These are phyloP conservation scores for Phytophthora rubi DNA, from an alignment of 352 stramenopile genomes.

Conservation along the genomic window DNA sequence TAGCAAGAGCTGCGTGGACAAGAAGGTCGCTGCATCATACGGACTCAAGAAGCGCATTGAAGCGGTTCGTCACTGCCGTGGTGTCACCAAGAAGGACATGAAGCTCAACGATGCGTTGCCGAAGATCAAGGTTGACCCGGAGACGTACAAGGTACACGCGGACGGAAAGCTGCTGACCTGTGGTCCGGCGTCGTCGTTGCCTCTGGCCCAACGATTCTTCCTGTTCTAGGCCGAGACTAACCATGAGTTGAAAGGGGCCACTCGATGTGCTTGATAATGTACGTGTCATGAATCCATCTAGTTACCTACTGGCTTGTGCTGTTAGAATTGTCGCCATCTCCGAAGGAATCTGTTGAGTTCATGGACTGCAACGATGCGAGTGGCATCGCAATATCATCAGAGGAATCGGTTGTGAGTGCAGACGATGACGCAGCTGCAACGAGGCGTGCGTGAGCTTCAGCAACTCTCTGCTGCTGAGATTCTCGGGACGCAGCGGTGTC, in stretches of 20 bases:
- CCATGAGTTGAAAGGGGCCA: conserved; percentile 4
- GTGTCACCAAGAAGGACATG: conserved; percentile 96
- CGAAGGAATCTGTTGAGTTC: conserved; percentile 31
- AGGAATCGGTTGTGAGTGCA: conserved; percentile 30
- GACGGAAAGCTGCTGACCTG: conserved; percentile 92
- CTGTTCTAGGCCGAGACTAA: conserved; percentile 81
- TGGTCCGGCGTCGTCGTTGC: conserved; percentile 80
- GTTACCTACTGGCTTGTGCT: conserved; percentile 28
- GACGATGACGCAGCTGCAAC: conserved; percentile 36
- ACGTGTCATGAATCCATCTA: conserved; percentile 27
- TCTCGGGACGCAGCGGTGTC: conserved; percentile 23
- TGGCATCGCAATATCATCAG: conserved; percentile 30
- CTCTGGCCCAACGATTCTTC: conserved; percentile 94
- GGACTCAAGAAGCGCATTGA: conserved; percentile 90
- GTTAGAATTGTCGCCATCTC: conserved; percentile 25
- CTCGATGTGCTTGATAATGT: conserved; percentile 25
- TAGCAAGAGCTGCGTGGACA: conserved; percentile 79
- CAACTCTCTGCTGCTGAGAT: conserved; percentile 23
- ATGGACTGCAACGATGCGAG: conserved; percentile 38
- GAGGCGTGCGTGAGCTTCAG: conserved; percentile 31
- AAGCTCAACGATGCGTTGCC: conserved; percentile 95
- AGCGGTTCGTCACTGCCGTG: conserved; percentile 82
- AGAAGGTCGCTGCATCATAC: conserved; percentile 71
- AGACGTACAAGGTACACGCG: conserved; percentile 96
- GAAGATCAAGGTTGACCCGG: conserved; percentile 94